Conservation (phyloP, 768 basidiomycete species). For the Boletus tomentosulus region DNA sequence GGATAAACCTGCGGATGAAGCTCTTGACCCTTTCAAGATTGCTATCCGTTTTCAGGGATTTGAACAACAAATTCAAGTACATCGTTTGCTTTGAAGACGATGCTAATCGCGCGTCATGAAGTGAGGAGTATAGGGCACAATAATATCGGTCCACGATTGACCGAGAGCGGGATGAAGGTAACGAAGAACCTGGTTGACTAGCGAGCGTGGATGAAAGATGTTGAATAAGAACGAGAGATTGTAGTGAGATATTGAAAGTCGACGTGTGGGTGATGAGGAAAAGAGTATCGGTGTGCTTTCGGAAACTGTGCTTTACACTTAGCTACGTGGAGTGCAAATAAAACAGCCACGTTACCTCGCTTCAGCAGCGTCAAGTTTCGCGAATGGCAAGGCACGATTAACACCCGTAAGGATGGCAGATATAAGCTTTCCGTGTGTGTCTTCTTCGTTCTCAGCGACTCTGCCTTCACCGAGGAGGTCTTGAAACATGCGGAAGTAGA, state of each 20-base stretch:
- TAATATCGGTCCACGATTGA: constrained; percentile 65
- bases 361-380: constrained; percentile 69
- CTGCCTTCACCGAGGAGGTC: constrained; percentile 71
- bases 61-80: constrained; percentile 94
- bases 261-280: constrained; percentile 94
- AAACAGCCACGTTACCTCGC: constrained; percentile 45
- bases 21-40: constrained; percentile 66
- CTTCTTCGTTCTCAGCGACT: constrained; percentile 40
- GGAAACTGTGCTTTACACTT: constrained; percentile 47
- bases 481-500: constrained; percentile 94
- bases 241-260: constrained; percentile 95
- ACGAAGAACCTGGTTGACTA: constrained; percentile 37
- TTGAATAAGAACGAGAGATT: constrained; percentile 84
- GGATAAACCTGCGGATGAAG: constrained; percentile 78
- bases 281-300: constrained; percentile 85
- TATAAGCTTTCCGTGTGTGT: constrained; percentile 74
- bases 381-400: constrained; percentile 92
- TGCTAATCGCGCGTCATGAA: constrained; percentile 77
- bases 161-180: constrained; percentile 38
- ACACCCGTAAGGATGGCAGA: constrained; percentile 92
- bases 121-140: constrained; percentile 84
- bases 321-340: background rate
- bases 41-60: constrained; percentile 70
- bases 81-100: constrained; percentile 91
- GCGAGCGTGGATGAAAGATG: constrained; percentile 65